These are phyloP conservation scores for Neoscytalidium dimidiatum DNA, from an alignment of 2,329 filamentous ascomycete genomes.

Conservation along the genomic window DNA sequence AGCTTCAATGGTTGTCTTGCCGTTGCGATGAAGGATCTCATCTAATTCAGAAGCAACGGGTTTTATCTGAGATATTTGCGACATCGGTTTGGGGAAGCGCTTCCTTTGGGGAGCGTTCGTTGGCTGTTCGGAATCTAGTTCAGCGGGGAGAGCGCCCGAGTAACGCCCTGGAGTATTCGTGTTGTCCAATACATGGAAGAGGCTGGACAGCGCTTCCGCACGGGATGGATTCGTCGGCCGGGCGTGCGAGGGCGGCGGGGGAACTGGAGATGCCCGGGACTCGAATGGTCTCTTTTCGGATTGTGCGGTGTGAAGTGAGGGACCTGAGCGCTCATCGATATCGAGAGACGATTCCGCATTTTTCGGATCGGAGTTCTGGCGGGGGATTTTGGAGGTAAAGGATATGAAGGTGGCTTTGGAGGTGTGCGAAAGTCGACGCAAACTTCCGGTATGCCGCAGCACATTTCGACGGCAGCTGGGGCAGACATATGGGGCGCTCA, in stretches of 20 bases:
- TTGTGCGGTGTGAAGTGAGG: neutral
- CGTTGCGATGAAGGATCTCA: neutral
- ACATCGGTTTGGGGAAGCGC: too few species aligned
- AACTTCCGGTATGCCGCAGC: neutral
- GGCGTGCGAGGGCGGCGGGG: neutral
- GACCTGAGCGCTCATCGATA: neutral
- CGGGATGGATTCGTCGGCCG: neutral
- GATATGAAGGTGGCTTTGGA: conserved; percentile 9
- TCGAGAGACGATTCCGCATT: neutral
- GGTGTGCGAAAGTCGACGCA: neutral
- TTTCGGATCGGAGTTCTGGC: neutral
- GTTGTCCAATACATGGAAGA: neutral
- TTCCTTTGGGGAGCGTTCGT: neutral
- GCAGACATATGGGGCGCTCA: conserved; percentile 18
- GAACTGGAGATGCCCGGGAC: neutral
- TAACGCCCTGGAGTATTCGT: neutral
- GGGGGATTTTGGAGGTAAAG: neutral
- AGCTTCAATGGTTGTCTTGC: conserved; percentile 22
- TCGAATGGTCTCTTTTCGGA: neutral
- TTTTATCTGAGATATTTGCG: neutral
- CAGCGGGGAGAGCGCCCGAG: neutral
- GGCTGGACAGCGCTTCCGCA: neutral
- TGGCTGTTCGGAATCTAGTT: neutral
- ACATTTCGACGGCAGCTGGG: conserved; percentile 17
- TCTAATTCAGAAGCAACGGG: neutral